Conservation (phyloP, 176 grass and related monocot genomes). For the Pontederia crassipes region DNA sequence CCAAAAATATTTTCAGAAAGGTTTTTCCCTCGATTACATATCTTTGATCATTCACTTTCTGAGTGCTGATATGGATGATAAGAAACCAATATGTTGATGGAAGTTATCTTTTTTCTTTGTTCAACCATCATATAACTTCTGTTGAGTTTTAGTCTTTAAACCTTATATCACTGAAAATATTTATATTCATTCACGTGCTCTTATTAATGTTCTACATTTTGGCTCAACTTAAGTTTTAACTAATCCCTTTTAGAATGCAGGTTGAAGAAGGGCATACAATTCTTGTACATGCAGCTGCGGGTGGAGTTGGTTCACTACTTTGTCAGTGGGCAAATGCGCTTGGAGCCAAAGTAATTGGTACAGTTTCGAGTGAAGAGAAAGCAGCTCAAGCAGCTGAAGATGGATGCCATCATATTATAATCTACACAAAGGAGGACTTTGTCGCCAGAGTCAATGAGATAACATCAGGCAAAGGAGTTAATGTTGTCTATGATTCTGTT, state of each 20-base stretch:
- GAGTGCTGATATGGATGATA: too few relatives aligned
- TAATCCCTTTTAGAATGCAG: conserved; percentile 22
- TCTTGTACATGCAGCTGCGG: conserved; percentile 76
- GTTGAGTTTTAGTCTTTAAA: too few relatives aligned
- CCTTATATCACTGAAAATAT: too few relatives aligned
- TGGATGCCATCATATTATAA: conserved; percentile 66
- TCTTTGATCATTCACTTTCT: too few relatives aligned
- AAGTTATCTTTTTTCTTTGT: too few relatives aligned
- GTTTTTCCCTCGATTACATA: too few relatives aligned
- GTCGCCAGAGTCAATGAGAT: conserved; percentile 71
- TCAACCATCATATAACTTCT: too few relatives aligned
- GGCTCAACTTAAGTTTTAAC: too few relatives aligned
- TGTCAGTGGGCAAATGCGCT: conserved; percentile 90
- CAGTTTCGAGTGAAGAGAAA: conserved; percentile 81
- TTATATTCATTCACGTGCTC: background rate
- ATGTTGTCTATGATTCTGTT: conserved; percentile 86
- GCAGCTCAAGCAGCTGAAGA: conserved; percentile 60
- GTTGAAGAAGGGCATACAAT: conserved; percentile 55
- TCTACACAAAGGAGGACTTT: conserved; percentile 72
- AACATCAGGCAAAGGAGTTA: conserved; percentile 63
- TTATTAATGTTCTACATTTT: background rate
- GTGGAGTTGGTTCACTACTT: conserved; percentile 80
- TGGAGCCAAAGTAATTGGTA: conserved; percentile 82
- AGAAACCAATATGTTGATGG: too few relatives aligned
- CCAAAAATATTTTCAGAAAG: too few relatives aligned